Evolutionary conservation across 768 basidiomycete genomes (phyloP), one percentile per base, ranked within the genome.

Genomic region (Roridomyces roridus): DNA sequence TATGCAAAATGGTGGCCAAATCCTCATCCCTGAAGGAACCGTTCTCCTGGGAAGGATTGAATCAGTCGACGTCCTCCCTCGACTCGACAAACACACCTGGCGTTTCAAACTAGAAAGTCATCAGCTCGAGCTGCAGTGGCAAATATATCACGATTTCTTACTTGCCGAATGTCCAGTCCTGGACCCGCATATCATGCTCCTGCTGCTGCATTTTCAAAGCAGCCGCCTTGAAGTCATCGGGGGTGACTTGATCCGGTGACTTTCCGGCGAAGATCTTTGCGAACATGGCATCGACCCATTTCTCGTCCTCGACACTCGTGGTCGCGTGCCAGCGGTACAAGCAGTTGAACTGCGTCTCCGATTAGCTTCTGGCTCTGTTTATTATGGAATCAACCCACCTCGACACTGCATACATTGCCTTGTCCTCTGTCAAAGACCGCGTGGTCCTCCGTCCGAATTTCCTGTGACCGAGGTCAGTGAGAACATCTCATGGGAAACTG

Each of bases 241-340:
- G 26, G 0, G 78, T 80, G 11, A 85, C 46, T 59, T 81, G 65
- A 2, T 89, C 84, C 3, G 78, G 71, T 0, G 75, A 55, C 63
- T 85, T 84, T 4, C 74, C 81, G 0, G 77, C 75, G 70, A 92
- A 92, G 35, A 87, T 55, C 6, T 78, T 52, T 25, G 63, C 60
- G 64, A 89, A 85, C 17, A 85, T 69, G 18, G 66, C 25, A 31
- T 72, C 65, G 3, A 86, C 82, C 89, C 90, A 93, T 52, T 85
- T 70, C 67, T 90, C 92, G 49, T 93, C 92, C 49, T 81, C 78
- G 15, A 67, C 63, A 40, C 88, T 91, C 0, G 88, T 91, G 0
- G 92, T 92, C 1, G 92, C 87, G 42, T 94, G 92, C 92, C 92
- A 79, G 18, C 89, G 83, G 70, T 94, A 94, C 51, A 94, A 73